Evolutionary conservation across 768 basidiomycete species (phyloP).

Genomic region (Pulveroboletus sp.): DNA sequence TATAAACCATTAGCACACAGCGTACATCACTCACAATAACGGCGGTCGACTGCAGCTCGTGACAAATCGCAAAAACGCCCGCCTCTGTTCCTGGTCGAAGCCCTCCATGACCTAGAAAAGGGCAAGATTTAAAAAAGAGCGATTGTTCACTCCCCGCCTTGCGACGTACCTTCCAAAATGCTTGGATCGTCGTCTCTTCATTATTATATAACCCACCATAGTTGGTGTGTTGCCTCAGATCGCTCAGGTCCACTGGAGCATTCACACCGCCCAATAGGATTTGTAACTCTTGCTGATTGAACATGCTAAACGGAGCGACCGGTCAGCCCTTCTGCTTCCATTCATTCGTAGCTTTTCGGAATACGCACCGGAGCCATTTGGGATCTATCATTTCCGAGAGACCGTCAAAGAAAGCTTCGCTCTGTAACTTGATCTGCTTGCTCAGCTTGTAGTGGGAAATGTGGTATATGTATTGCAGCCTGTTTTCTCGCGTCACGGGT

Average conservation of each 20-base stretch:
- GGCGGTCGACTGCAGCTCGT: slow-evolving; percentile 92
- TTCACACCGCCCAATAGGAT: slow-evolving; percentile 89
- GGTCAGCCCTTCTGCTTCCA: slow-evolving; percentile 6
- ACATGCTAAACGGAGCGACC: slow-evolving; percentile 61
- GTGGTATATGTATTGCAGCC: slow-evolving; percentile 85
- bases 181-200: slow-evolving; percentile 63
- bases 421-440: slow-evolving; percentile 83
- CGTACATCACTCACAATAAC: slow-evolving; percentile 57
- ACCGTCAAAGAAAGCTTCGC: slow-evolving; percentile 87
- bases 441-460: slow-evolving; percentile 87
- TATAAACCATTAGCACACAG: not conserved
- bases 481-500: slow-evolving; percentile 84
- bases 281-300: slow-evolving; percentile 95
- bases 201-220: slow-evolving; percentile 82
- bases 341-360: not conserved
- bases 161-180: slow-evolving; percentile 80
- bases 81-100: slow-evolving; percentile 79
- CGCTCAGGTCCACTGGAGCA: slow-evolving; percentile 78
- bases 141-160: not conserved
- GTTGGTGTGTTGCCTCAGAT: slow-evolving; percentile 71
- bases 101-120: slow-evolving; percentile 62
- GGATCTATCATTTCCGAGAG: slow-evolving; percentile 89
- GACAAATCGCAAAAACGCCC: slow-evolving; percentile 81
- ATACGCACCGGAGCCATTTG: slow-evolving; percentile 72
- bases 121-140: too few relatives aligned